Conservation (phyloP, 495 filamentous ascomycete species). For the Pseudevernia furfuracea region DNA sequence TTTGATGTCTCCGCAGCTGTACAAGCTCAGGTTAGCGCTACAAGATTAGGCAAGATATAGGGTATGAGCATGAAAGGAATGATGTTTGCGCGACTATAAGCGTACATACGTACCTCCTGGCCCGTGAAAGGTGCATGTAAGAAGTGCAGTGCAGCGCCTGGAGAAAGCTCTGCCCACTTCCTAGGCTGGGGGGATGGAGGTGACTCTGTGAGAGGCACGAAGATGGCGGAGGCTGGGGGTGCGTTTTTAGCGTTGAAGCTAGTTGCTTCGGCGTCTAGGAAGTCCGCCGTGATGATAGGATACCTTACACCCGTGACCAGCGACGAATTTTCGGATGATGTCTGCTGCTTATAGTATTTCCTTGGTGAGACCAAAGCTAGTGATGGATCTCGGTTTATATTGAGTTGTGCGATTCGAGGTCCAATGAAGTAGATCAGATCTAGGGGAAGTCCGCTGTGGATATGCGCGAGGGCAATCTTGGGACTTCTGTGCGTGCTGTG, state of each 20-base stretch:
- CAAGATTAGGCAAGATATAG: slow-evolving; percentile 1
- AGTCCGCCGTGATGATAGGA: slow-evolving; percentile 17
- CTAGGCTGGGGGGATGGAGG: slow-evolving; percentile 4
- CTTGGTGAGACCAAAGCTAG: not conserved
- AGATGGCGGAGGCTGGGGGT: slow-evolving; percentile 18
- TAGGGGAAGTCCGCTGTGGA: not conserved
- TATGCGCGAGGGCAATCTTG: slow-evolving; percentile 18
- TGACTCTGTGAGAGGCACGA: slow-evolving; percentile 9
- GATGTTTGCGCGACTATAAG: slow-evolving; percentile 9
- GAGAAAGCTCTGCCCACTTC: slow-evolving; percentile 16
- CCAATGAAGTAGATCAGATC: slow-evolving; percentile 15
- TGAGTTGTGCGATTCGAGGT: not conserved
- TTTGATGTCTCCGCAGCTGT: slow-evolving; percentile 21
- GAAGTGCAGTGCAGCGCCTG: slow-evolving; percentile 11
- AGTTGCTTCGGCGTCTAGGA: slow-evolving; percentile 15
- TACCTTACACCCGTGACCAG: slow-evolving; percentile 12
- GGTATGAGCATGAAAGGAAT: slow-evolving; percentile 11
- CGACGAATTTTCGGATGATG: slow-evolving; percentile 6
- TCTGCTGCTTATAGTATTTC: not conserved
- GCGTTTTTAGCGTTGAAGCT: slow-evolving; percentile 14
- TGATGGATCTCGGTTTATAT: slow-evolving; percentile 3
- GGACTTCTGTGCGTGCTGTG: slow-evolving; percentile 13
- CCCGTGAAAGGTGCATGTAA: slow-evolving; percentile 21
- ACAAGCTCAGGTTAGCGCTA: slow-evolving; percentile 19
- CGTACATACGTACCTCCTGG: slow-evolving; percentile 21